Evolutionary conservation across 768 basidiomycete species (phyloP).

Genomic region (Naganishia onofrii): DNA sequence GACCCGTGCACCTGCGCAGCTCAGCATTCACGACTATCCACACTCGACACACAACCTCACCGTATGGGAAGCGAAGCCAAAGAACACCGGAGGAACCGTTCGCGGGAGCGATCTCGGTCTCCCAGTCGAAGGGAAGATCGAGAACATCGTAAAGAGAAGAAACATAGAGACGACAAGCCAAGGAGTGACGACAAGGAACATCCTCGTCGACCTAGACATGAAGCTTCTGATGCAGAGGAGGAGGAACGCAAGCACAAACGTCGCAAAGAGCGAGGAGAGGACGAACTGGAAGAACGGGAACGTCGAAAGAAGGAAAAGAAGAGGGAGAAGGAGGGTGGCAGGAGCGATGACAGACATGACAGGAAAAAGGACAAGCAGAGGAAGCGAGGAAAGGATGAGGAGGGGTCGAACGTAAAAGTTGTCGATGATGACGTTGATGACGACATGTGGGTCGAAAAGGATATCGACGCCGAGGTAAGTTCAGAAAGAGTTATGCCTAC

Average conservation of each 20-base stretch:
- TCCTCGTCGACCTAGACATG: not conserved
- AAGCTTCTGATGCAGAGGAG: constrained; percentile 18
- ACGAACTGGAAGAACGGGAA: constrained; percentile 25
- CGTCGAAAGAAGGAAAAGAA: constrained; percentile 28
- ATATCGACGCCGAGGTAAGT: constrained; percentile 39
- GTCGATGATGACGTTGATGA: constrained; percentile 67
- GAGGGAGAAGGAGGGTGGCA: constrained; percentile 36
- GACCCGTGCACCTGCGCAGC: too few relatives aligned
- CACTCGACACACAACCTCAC: not conserved
- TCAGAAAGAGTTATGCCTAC: not conserved
- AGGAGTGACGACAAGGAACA: constrained; percentile 6
- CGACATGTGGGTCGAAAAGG: constrained; percentile 60
- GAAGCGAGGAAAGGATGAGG: constrained; percentile 47
- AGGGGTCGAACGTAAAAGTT: constrained; percentile 54
- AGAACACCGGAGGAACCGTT: not conserved
- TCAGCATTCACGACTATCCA: not conserved
- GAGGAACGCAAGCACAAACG: constrained; percentile 30
- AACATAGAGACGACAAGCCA: constrained; percentile 15
- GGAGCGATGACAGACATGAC: constrained; percentile 34
- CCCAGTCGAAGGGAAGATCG: constrained; percentile 11
- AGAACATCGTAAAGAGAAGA: constrained; percentile 19
- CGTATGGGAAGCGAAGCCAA: constrained; percentile 9
- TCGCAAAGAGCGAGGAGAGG: constrained; percentile 30
- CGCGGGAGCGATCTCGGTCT: constrained; percentile 23
- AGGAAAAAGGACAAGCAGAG: constrained; percentile 40